phyloP scores from a whole-genome alignment of 2,329 filamentous ascomycete species.

The Trichophyton benhamiae region DNA sequence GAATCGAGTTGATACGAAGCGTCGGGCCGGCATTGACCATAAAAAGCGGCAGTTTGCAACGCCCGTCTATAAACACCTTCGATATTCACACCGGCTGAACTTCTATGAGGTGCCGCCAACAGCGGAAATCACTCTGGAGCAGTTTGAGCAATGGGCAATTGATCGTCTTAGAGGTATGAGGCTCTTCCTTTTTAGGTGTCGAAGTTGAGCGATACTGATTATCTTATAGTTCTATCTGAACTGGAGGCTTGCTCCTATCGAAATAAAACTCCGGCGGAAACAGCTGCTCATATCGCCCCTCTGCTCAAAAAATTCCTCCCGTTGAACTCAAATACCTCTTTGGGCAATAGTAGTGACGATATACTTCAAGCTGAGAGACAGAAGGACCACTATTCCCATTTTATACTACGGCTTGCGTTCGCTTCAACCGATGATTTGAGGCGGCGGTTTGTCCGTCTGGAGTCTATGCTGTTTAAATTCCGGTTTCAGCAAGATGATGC shows the following conservation, averaged over 20 bases:
- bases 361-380: constrained; percentile 60
- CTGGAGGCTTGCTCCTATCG: constrained; percentile 91
- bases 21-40: constrained; percentile 62
- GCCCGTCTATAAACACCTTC: constrained; percentile 60
- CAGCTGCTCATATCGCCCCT: constrained; percentile 67
- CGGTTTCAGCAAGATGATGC: constrained; percentile 66
- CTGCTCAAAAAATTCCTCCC: constrained; percentile 79
- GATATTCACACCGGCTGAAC: constrained; percentile 79
- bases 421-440: constrained; percentile 82
- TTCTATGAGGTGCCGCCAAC: constrained; percentile 83
- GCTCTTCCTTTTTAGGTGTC: background rate
- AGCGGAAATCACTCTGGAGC: constrained; percentile 85
- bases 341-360: constrained; percentile 39
- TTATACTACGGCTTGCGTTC: constrained; percentile 88
- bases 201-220: background rate
- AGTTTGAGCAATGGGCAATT: constrained; percentile 99
- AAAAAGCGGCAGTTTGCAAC: constrained; percentile 79
- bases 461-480: constrained; percentile 79
- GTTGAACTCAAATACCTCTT: constrained; percentile 61
- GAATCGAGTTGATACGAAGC: constrained; percentile 48
- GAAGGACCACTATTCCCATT: constrained; percentile 96
- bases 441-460: constrained; percentile 70
- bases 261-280: constrained; percentile 75
- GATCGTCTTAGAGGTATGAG: constrained; percentile 62
- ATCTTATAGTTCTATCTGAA: constrained; percentile 27